Conservation (phyloP, 257 asterid genomes). For the Leptodermis oblonga region DNA sequence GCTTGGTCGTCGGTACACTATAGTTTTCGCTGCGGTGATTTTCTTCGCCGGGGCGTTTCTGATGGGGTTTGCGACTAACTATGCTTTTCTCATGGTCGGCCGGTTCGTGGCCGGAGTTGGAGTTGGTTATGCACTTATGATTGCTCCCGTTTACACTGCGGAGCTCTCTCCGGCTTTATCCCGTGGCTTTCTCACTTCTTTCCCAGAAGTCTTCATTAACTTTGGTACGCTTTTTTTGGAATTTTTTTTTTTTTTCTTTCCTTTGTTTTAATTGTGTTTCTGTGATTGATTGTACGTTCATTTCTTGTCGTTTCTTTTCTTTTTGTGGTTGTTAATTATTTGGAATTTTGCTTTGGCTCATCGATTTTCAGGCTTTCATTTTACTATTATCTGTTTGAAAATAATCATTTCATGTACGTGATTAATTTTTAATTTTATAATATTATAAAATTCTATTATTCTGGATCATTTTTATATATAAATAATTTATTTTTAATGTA, state of each 20-base stretch:
- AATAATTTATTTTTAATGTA: too few relatives aligned
- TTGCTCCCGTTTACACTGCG: conserved; percentile 30
- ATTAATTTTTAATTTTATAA: too few relatives aligned
- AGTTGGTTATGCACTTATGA: conserved; percentile 28
- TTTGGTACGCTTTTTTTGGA: conserved; percentile 13
- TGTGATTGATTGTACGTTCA: background rate
- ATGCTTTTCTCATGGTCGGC: conserved; percentile 33
- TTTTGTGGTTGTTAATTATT: conserved; percentile 1
- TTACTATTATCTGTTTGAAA: too few relatives aligned
- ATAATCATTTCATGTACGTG: too few relatives aligned
- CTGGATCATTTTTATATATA: too few relatives aligned
- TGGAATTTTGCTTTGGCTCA: background rate
- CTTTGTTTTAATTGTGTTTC: background rate
- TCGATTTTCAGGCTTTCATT: background rate
- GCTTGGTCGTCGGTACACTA: conserved; percentile 35
- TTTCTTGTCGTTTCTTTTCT: background rate
- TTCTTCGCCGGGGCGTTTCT: conserved; percentile 28
- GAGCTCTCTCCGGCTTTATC: conserved; percentile 26
- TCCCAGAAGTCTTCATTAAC: conserved; percentile 34
- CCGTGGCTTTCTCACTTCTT: conserved; percentile 34
- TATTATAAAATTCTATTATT: too few relatives aligned
- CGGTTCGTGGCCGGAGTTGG: conserved; percentile 35
- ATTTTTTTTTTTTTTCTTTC: background rate
- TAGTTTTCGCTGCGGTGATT: conserved; percentile 20
- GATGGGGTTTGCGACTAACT: conserved; percentile 36